phyloP scores from a whole-genome alignment of 768 basidiomycete species.

The Amanita brunnescens region DNA sequence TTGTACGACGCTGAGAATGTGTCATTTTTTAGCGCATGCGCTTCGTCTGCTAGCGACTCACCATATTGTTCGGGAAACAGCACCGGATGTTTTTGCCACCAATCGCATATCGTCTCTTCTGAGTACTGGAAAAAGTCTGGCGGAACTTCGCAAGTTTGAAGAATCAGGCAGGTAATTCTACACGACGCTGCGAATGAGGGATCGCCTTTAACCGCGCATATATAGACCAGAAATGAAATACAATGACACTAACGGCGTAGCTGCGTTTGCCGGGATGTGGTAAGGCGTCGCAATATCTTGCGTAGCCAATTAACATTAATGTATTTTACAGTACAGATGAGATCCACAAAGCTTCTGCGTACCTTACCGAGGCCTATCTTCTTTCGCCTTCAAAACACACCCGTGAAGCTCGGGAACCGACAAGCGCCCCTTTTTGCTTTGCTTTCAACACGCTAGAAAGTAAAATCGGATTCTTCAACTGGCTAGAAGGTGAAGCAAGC shows the following conservation, averaged over 20 bases:
- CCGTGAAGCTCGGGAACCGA: constrained; percentile 33
- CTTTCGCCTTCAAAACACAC: constrained; percentile 25
- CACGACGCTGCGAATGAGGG: not conserved
- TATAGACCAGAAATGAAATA: constrained; percentile 58
- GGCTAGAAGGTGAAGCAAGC: constrained; percentile 53
- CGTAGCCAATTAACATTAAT: not conserved
- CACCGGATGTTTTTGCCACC: constrained; percentile 63
- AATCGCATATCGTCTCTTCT: constrained; percentile 64
- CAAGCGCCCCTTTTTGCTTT: constrained; percentile 60
- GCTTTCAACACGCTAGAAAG: constrained; percentile 43
- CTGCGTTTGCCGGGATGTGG: constrained; percentile 67
- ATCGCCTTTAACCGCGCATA: not conserved
- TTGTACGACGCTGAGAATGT: not conserved
- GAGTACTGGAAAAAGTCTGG: constrained; percentile 54
- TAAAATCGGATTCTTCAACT: constrained; percentile 51
- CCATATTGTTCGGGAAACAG: constrained; percentile 61
- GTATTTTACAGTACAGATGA: constrained; percentile 54
- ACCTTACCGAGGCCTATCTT: constrained; percentile 61
- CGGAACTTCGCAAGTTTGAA: constrained; percentile 32
- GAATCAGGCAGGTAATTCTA: constrained; percentile 29
- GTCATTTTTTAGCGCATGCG: constrained; percentile 45
- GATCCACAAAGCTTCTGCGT: constrained; percentile 66
- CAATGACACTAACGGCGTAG: constrained; percentile 50
- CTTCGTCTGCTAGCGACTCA: constrained; percentile 73
- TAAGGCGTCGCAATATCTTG: constrained; percentile 21